These are phyloP conservation scores for Lichtheimia ramosa DNA, from an alignment of 371 early-diverging fungal genomes.

Conservation along the genomic window DNA sequence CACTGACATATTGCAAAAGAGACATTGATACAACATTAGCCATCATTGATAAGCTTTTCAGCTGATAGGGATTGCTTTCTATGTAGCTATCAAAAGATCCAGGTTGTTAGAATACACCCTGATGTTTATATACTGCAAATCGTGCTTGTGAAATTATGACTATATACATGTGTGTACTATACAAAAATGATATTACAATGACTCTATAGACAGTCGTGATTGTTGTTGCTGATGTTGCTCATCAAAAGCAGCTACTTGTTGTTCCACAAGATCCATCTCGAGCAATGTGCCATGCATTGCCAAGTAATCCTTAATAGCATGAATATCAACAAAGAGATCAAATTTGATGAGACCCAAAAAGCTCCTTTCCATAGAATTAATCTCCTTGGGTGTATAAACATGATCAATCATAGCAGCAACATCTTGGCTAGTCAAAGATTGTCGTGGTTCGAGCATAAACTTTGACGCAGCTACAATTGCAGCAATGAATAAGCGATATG, in stretches of 20 bases:
- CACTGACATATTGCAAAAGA: too few relatives aligned
- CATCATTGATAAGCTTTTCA: too few relatives aligned
- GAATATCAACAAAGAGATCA: conserved; percentile 43
- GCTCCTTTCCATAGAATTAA: conserved; percentile 53
- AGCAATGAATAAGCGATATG: conserved; percentile 74
- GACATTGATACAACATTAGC: too few relatives aligned
- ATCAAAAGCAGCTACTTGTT: not conserved
- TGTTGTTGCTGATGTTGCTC: conserved; percentile 2
- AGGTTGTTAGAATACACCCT: too few relatives aligned
- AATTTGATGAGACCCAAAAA: conserved; percentile 50
- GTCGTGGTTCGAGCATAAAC: conserved; percentile 62
- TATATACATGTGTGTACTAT: not conserved
- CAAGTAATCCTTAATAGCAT: conserved; percentile 46
- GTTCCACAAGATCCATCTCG: conserved; percentile 50
- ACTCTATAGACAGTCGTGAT: too few relatives aligned
- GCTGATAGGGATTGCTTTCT: too few relatives aligned
- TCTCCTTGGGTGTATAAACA: conserved; percentile 62
- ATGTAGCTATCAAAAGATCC: too few relatives aligned
- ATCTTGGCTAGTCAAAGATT: conserved; percentile 55
- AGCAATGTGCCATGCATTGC: conserved; percentile 42
- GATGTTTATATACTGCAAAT: too few relatives aligned
- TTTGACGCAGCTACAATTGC: conserved; percentile 72
- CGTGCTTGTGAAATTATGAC: not conserved
- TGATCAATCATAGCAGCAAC: conserved; percentile 64
- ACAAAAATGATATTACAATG: not conserved